Conservation (phyloP, 2,329 filamentous ascomycete species). For the Pyricularia pennisetigena region DNA sequence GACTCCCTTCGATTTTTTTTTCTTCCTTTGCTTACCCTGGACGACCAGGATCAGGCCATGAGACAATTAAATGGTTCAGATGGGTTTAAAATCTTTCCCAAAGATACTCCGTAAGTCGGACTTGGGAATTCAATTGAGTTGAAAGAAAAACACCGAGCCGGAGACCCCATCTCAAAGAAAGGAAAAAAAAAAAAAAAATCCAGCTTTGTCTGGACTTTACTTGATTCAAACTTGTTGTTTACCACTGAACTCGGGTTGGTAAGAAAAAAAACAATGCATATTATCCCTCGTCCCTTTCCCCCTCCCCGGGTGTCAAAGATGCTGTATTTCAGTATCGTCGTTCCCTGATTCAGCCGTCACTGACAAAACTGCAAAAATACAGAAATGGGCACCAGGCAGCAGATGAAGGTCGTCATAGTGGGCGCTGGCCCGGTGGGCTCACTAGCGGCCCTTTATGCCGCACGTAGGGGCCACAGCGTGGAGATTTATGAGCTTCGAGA, state of each 20-base stretch:
- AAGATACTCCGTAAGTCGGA: constrained; percentile 7
- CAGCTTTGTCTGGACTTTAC: too few relatives aligned
- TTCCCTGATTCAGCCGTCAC: background rate
- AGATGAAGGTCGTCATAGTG: constrained; percentile 67
- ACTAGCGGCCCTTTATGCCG: constrained; percentile 85
- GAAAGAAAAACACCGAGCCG: background rate
- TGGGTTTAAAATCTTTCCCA: background rate
- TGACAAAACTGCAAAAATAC: background rate
- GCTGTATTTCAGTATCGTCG: background rate
- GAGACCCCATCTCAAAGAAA: too few relatives aligned
- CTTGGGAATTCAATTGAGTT: constrained; percentile 10
- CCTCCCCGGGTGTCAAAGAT: background rate
- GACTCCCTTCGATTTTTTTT: background rate
- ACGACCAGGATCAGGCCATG: background rate
- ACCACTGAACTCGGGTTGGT: too few relatives aligned
- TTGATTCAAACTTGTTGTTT: too few relatives aligned
- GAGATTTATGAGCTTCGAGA: constrained; percentile 89
- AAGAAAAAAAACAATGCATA: background rate
- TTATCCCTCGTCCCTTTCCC: background rate
- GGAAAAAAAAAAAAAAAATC: too few relatives aligned
- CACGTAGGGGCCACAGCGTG: constrained; percentile 76
- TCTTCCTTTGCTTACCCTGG: background rate
- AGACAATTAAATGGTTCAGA: background rate
- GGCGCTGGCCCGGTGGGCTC: constrained; percentile 92
- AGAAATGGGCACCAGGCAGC: constrained; percentile 33